Evolutionary conservation across 108 stramenopile species (phyloP), one percentile per base, ranked within the genome.

Genomic region (Stephanodiscus triporus): DNA sequence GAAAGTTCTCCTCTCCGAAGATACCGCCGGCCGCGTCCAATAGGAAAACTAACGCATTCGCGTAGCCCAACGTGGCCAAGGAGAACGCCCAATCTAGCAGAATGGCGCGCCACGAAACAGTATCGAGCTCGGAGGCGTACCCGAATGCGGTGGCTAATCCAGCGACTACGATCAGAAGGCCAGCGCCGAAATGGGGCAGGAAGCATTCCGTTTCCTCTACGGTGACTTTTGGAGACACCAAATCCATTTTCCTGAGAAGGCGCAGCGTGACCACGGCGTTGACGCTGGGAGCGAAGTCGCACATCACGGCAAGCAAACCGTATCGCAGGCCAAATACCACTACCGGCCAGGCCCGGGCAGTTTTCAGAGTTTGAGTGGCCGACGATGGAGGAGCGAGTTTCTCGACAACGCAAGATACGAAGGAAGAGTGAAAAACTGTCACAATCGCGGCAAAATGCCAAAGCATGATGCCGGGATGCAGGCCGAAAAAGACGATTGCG

Each of bases 311-410:
- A 26, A 80, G 40, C 6, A 72, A 56, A 5, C 82, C 82, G 55
- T 83, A 83, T 30, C 82, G 60, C 24, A 83, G 68, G 8, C 82
- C 82, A 51, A 83, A 83, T 0, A 70, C 37, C n/a, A 70, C 78
- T 14, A 83, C 67, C 0, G 72, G 37, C 66, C 56, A 65, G 19
- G 73, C 66, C 29, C 82, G 82, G 9, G 68, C 51, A 6, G 51
- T 23, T 54, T 54, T 40, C 48, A 57, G 13, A 0, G 23, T 65
- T 34, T 5, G 32, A 34, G 32, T 5, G 4, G 32, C 22, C 37
- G 60, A 42, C n/a, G 60, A 20, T 10, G 36, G 22, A 42, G 29
- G 22, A 5, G 29, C 43, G 26, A 40, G 37, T 53, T 82, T 82
- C 36, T 71, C 74, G 17, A 62, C 56, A 50, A 82, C 76, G 40